phyloP scores from a whole-genome alignment of 805 yeast genomes.

The Peterozyma toletana region DNA sequence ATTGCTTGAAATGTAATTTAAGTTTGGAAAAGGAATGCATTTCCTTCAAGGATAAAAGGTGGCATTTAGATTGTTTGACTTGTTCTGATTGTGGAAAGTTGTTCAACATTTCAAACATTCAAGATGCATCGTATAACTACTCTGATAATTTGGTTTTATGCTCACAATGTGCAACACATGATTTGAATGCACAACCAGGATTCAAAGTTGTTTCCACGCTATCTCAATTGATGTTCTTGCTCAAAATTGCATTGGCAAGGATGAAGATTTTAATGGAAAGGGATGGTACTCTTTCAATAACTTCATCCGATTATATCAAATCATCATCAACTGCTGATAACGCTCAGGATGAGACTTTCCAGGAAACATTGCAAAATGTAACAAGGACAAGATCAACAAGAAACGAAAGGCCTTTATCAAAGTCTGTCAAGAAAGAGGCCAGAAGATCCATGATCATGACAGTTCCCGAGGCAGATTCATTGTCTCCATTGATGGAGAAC shows the following conservation, averaged over 20 bases:
- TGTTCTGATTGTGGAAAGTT: conserved; percentile 53
- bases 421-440: conserved; percentile 49
- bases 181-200: conserved; percentile 42
- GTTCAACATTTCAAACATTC: conserved; percentile 28
- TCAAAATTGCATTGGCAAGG: conserved; percentile 79
- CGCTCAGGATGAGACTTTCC: conserved; percentile 27
- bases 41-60: conserved; percentile 51
- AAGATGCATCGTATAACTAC: conserved; percentile 39
- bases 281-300: conserved; percentile 11
- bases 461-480: conserved; percentile 42
- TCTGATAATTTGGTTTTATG: conserved; percentile 39
- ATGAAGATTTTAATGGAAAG: conserved; percentile 53
- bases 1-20: conserved; percentile 62
- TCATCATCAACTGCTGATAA: not conserved
- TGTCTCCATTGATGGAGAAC: not conserved
- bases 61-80: conserved; percentile 74
- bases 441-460: conserved; percentile 62
- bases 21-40: conserved; percentile 84
- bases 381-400: conserved; percentile 69
- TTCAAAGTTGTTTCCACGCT: conserved; percentile 61
- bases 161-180: conserved; percentile 50
- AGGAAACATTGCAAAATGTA: conserved; percentile 67
- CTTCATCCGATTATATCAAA: not conserved
- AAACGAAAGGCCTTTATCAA: conserved; percentile 50
- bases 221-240: conserved; percentile 65